Conservation (phyloP, 1,139 yeast species). For the Kurtzmaniella quercitrusa region DNA sequence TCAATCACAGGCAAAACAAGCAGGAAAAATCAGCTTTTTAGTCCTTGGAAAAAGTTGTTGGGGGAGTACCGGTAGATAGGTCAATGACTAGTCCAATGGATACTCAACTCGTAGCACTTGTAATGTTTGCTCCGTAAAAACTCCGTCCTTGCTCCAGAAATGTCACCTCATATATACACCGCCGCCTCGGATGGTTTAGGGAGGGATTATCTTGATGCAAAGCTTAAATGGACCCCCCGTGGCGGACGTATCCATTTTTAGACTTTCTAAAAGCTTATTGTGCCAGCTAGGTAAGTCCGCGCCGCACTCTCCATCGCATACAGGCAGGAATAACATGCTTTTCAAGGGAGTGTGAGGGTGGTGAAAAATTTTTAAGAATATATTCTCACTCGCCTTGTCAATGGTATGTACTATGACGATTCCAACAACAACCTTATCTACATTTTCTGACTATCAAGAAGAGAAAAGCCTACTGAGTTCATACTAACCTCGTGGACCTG, state of each 20-base stretch:
- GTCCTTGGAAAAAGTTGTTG: no score
- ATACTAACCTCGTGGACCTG: slow-evolving; percentile 6
- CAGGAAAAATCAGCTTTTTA: no score
- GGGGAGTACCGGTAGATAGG: no score
- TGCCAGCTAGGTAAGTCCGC: not conserved
- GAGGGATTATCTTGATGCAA: not conserved
- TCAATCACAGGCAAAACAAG: no score
- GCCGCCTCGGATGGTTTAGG: not conserved
- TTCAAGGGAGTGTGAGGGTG: not conserved
- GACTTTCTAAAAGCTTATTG: not conserved
- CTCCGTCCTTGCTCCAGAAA: not conserved
- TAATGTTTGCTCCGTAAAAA: no score
- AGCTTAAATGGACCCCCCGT: not conserved
- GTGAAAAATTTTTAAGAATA: not conserved
- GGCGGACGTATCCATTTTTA: not conserved
- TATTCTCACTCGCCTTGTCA: not conserved
- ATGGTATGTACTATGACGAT: slow-evolving; percentile 7
- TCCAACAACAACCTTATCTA: slow-evolving; percentile 8
- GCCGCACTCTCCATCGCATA: not conserved
- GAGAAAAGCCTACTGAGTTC: slow-evolving; percentile 7
- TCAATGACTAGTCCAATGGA: no score
- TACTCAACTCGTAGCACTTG: no score
- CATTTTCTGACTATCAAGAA: slow-evolving; percentile 8
- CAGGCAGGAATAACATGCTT: not conserved
- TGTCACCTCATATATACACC: not conserved